A percentile compares a stretch with the other conserved stretches of the same genome.
phyloP scores from a whole-genome alignment of 495 filamentous ascomycete species.

The Podospora tetraspora region DNA sequence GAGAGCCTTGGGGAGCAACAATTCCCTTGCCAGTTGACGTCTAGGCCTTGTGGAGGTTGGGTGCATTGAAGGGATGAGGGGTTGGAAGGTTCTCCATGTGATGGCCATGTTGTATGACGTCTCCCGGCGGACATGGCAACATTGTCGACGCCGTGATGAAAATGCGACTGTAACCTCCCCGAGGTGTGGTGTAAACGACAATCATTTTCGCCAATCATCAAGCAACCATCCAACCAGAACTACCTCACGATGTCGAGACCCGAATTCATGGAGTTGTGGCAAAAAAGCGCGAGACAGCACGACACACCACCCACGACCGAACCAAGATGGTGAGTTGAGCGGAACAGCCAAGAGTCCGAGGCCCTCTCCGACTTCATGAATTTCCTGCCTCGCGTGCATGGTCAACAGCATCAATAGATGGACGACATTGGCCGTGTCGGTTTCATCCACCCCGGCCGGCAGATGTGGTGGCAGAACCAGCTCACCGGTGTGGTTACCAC shows the following conservation, averaged over 20 bases:
- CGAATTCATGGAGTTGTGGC: neutral
- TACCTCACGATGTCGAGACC: neutral
- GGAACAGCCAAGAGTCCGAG: neutral
- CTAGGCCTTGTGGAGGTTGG: neutral
- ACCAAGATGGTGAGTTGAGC: neutral
- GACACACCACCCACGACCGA: neutral
- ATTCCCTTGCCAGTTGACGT: neutral
- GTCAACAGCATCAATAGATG: neutral
- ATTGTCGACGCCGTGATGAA: no score
- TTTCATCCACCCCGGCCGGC: neutral
- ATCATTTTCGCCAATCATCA: neutral
- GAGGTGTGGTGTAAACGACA: neutral
- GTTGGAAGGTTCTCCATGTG: neutral
- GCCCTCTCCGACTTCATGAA: neutral
- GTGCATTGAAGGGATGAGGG: neutral
- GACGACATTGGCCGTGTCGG: neutral
- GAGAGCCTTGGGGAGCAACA: neutral
- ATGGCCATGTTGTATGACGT: no score
- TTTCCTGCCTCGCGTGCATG: neutral
- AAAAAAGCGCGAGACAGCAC: neutral
- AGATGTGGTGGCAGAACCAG: slow-evolving; percentile 6
- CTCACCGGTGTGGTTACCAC: slow-evolving; percentile 12
- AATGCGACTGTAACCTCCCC: neutral
- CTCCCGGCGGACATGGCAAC: no score
- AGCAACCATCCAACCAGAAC: neutral